Evolutionary conservation across 2,329 filamentous ascomycete genomes (phyloP), one percentile per base, ranked within the genome.

Genomic region (Claviceps monticola): DNA sequence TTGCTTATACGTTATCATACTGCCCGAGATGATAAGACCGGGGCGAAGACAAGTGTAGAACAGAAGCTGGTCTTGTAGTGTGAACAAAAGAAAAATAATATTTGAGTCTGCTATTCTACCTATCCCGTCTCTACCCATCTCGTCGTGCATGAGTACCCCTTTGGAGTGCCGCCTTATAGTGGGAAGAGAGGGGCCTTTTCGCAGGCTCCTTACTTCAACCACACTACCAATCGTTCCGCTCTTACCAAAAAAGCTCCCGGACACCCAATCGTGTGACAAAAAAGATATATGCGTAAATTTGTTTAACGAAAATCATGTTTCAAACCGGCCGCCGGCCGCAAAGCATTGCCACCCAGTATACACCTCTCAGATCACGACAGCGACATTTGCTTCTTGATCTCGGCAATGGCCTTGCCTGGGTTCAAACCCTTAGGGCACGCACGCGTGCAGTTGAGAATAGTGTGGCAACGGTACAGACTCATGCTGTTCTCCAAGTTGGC

Each of bases 391-490:
- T 96, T 96, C 86, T 97, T 97, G 71, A 96, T 95, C 78, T 96
- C 86, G 50, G 90, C 90, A 73, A 98, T 95, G 17, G 93, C 93
- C 67, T 88, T 78, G 58, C 88, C 93, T 19, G 93, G 93, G 77
- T 98, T 98, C 62, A 98, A 73, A 46, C 93, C 93, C 87, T 98
- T 98, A 66, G 93, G 93, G 72, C 93, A 98, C 52, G 91, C 95
- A 70, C 88, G 79, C 60, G 90, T 91, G 82, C 91, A 98, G 80
- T 98, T 98, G 62, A 98, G 82, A 67, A 98, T 98, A 57, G 93
- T 98, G 78, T 98, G 93, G 79, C 93, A 98, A 65, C 93, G 82
- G 80, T 98, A 98, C 70, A 98, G 70, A 72, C 86, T 94, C 93
- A 98, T 98, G 67, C 86, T 93, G 80, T 98, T 98, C 73, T 98